A percentile compares a stretch with the other conserved stretches of the same genome.
Conservation (phyloP, 176 grass and related monocot species). For the Hordeum marinum region DNA sequence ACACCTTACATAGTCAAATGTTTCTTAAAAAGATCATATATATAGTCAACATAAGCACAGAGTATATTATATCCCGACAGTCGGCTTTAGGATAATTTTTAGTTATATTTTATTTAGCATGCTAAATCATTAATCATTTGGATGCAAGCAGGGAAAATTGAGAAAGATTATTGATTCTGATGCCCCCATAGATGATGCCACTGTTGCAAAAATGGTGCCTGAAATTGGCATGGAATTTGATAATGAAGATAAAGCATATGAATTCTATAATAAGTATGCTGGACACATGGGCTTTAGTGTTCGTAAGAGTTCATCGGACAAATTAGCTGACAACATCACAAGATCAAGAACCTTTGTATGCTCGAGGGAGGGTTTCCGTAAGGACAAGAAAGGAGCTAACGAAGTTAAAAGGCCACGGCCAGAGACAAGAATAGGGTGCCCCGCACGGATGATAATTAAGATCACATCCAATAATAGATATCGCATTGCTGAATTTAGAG, state of each 20-base stretch:
- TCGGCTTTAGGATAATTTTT: constrained; percentile 2
- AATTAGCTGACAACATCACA: constrained; percentile 76
- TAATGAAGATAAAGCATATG: constrained; percentile 79
- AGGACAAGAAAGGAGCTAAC: constrained; percentile 90
- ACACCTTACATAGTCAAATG: background rate
- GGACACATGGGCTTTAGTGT: constrained; percentile 86
- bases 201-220: constrained; percentile 54
- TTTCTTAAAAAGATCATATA: background rate
- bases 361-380: constrained; percentile 90
- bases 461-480: constrained; percentile 69
- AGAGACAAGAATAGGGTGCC: constrained; percentile 85
- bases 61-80: background rate
- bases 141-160: constrained; percentile 65
- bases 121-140: background rate
- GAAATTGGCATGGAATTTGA: constrained; percentile 80
- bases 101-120: background rate
- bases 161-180: constrained; percentile 81
- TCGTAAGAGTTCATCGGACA: constrained; percentile 87
- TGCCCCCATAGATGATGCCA: constrained; percentile 39
- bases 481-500: constrained; percentile 63
- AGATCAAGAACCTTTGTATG: constrained; percentile 91
- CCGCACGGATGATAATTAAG: constrained; percentile 79
- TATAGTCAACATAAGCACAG: background rate
- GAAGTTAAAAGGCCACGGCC: constrained; percentile 78
- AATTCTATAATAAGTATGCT: constrained; percentile 89